phyloP scores from a whole-genome alignment of 495 filamentous ascomycete species.

The Pyrenopolyporus hunteri region DNA sequence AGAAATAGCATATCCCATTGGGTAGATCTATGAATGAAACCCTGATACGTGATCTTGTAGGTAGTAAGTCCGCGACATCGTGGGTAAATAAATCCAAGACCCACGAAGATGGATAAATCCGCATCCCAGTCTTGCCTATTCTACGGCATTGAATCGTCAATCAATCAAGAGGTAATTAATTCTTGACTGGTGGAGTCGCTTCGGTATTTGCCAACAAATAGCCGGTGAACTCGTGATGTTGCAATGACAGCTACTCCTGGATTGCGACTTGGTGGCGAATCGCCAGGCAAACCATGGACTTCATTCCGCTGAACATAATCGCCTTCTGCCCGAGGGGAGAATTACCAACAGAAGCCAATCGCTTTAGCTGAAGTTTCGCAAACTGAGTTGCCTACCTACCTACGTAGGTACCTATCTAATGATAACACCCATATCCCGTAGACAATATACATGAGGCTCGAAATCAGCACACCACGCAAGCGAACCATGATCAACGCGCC shows the following conservation, averaged over 20 bases:
- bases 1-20: slow-evolving; percentile 9
- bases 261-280: slow-evolving; percentile 1
- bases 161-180: slow-evolving; percentile 3
- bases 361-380: too few relatives aligned
- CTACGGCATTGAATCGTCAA: neutral
- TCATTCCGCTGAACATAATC: too few relatives aligned
- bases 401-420: too few relatives aligned
- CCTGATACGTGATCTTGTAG: neutral
- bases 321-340: too few relatives aligned
- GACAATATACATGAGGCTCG: neutral
- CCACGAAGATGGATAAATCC: slow-evolving; percentile 23
- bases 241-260: slow-evolving; percentile 8
- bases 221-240: neutral
- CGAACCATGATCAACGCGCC: neutral
- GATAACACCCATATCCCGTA: neutral
- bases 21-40: slow-evolving; percentile 17
- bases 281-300: too few relatives aligned
- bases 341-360: too few relatives aligned
- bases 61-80: slow-evolving; percentile 10
- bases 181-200: slow-evolving; percentile 6
- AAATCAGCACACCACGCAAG: neutral
- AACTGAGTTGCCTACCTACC: too few relatives aligned
- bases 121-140: slow-evolving; percentile 5
- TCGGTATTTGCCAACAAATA: slow-evolving; percentile 20
- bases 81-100: slow-evolving; percentile 21